A percentile compares a stretch with the other conserved stretches of the same genome.
phyloP scores from a whole-genome alignment of 2,329 filamentous ascomycete genomes.

The Hortaea sp. region DNA sequence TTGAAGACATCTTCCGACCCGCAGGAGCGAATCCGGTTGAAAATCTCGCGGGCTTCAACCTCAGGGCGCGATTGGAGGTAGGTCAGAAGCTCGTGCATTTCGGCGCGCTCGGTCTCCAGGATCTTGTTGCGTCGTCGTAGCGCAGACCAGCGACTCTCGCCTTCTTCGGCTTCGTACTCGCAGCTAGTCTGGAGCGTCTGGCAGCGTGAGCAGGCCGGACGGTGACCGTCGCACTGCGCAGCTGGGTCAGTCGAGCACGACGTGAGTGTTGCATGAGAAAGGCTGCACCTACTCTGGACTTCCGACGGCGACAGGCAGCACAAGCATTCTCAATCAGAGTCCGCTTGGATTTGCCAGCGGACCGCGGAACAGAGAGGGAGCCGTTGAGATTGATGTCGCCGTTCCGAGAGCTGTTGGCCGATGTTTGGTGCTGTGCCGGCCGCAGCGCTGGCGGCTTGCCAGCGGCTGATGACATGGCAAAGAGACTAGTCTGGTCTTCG shows the following conservation, averaged over 20 bases:
- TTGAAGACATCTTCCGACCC: conserved; percentile 14
- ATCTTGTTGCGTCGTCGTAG: conserved; percentile 21
- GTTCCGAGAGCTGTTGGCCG: too few species aligned
- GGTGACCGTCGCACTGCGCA: conserved; percentile 11
- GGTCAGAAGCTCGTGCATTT: conserved; percentile 18
- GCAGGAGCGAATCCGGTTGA: conserved; percentile 16
- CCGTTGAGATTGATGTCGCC: too few species aligned
- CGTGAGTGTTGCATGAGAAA: background rate
- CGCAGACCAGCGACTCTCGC: conserved; percentile 25
- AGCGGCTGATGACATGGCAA: too few species aligned
- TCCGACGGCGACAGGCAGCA: conserved; percentile 12
- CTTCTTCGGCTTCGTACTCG: conserved; percentile 24
- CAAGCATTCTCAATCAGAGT: conserved; percentile 17
- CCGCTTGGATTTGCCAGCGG: conserved; percentile 4
- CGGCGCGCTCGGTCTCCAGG: conserved; percentile 21
- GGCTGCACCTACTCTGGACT: conserved; percentile 12
- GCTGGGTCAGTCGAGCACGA: background rate
- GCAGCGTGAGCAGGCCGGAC: conserved; percentile 22
- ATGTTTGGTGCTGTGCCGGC: too few species aligned
- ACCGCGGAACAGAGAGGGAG: too few species aligned
- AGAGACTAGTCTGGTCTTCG: too few species aligned
- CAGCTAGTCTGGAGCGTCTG: conserved; percentile 21
- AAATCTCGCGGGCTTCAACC: conserved; percentile 19
- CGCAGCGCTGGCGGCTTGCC: too few species aligned
- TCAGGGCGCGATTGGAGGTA: conserved; percentile 19